Percentiles rank a stretch among this genome's conserved stretches.
Evolutionary conservation across 306 rosid genomes (phyloP).

Genomic region (Benincasa hispida): DNA sequence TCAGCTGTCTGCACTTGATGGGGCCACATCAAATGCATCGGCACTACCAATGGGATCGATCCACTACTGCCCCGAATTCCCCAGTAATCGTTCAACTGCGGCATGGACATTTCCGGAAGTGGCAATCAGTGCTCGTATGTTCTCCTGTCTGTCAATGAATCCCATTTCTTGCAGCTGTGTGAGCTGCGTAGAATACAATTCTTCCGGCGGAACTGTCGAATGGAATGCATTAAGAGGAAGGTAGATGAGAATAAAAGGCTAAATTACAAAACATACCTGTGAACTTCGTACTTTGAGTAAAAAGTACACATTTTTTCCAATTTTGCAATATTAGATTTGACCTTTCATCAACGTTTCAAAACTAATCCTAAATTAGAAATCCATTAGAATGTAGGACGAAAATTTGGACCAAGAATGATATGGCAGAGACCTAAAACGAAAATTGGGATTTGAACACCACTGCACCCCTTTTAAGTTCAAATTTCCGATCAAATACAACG

Average conservation of each 20-base stretch:
- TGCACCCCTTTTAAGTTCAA: too few species aligned
- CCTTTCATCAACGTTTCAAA: too few species aligned
- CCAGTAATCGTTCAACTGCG: constrained; percentile 75
- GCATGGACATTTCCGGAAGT: constrained; percentile 81
- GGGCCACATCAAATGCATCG: background rate
- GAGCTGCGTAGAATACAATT: constrained; percentile 70
- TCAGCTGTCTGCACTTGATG: constrained; percentile 11
- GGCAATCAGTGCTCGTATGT: constrained; percentile 69
- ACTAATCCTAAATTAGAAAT: too few species aligned
- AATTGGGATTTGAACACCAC: too few species aligned
- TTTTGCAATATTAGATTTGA: too few species aligned
- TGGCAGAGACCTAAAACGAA: too few species aligned
- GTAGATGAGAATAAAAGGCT: background rate
- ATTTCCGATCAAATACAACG: too few species aligned
- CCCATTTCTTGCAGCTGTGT: constrained; percentile 95
- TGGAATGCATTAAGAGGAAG: background rate
- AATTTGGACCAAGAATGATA: too few species aligned
- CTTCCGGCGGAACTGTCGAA: constrained; percentile 69
- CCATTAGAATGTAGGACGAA: too few species aligned
- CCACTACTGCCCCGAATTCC: constrained; percentile 47
- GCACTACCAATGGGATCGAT: background rate
- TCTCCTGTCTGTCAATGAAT: constrained; percentile 80
- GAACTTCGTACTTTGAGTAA: too few species aligned
- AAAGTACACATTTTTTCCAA: too few species aligned
- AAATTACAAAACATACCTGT: too few species aligned